Base-by-base conservation (phyloP, 257 asterid species). In the Haberlea rhodopensis region DNA sequence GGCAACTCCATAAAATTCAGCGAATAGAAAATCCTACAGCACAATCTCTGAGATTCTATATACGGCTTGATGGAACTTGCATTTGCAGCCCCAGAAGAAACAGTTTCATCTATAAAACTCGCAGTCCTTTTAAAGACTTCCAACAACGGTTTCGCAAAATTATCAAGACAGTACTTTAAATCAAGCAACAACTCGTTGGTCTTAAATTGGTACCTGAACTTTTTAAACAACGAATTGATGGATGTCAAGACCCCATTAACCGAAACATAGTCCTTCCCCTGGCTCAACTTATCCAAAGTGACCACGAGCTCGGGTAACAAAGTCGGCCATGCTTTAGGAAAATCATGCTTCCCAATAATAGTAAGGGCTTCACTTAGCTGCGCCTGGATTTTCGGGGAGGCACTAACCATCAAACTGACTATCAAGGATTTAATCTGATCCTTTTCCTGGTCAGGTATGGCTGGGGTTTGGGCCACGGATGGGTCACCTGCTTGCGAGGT, bases 291-390 rank as follows among this genome's bases (percentile, higher is more conserved):
- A 67, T 78, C 85, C 55, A 92, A 68, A 18, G 79, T 84, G 6
- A 22, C 74, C 52, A 89, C 94, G 3, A 92, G 84, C 67, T 89
- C 91, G 3, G 99, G 97, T 74, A 92, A 71, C 78, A 92, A 62
- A 54, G 78, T 65, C 7, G 79, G 83, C 99, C 99, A 92, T 1
- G 80, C 73, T 43, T 66, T 78, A 0, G 97, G 97, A 51, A 89
- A 89, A 80, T 92, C 95, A 25, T 87, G 85, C 67, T 84, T 84
- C 15, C 99, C 96, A 28, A 89, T 85, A 8, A 85, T 79, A 6
- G 96, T 73, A 34, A 92, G 71, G 13, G 95, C 99, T 63, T 92
- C 95, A 34, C 95, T 84, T 0, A 85, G 80, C 97, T 89, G 97
- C 0, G 94, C 82, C 23, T 87, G 94, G 60, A 89, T 84, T 19